Evolutionary conservation across 208 protist genomes (phyloP).

Genomic region (Phytomonas sp.): DNA sequence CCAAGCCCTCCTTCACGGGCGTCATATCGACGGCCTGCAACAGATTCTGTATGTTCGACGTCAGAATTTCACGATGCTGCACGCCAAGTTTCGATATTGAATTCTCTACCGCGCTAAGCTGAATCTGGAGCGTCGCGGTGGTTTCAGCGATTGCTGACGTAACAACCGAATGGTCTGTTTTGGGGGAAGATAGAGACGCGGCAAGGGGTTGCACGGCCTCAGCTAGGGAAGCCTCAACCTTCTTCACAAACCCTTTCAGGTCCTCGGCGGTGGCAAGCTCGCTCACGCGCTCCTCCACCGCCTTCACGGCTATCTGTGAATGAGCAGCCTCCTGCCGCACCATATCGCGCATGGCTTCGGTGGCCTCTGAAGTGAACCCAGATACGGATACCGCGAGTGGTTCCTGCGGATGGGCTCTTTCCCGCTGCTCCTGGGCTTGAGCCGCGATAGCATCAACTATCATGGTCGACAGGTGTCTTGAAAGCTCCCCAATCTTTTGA

Average conservation of each 20-base stretch:
- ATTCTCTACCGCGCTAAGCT: not conserved
- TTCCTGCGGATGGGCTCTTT: not conserved
- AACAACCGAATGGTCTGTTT: not conserved
- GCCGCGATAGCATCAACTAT: conserved; percentile 15
- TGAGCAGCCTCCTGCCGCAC: conserved; percentile 12
- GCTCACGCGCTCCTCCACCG: conserved; percentile 15
- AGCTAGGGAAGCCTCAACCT: not conserved
- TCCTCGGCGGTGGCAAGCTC: conserved; percentile 9
- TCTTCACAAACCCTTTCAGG: conserved; percentile 8
- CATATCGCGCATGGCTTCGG: not conserved
- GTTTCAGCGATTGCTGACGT: not conserved
- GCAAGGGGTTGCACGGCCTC: not conserved
- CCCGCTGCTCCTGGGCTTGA: conserved; percentile 6
- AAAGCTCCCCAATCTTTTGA: conserved; percentile 14
- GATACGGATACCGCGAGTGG: not conserved
- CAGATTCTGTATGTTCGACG: not conserved
- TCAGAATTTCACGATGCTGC: not conserved
- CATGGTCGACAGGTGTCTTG: conserved; percentile 7
- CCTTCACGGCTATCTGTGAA: conserved; percentile 6
- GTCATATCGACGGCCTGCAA: not conserved
- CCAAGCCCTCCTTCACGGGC: not conserved
- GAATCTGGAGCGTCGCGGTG: not conserved
- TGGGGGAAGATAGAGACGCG: not conserved
- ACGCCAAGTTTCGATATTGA: not conserved
- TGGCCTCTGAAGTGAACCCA: not conserved